These are phyloP conservation scores for Santalum album DNA, from an alignment of 164 flowering plant species.

Conservation along the genomic window DNA sequence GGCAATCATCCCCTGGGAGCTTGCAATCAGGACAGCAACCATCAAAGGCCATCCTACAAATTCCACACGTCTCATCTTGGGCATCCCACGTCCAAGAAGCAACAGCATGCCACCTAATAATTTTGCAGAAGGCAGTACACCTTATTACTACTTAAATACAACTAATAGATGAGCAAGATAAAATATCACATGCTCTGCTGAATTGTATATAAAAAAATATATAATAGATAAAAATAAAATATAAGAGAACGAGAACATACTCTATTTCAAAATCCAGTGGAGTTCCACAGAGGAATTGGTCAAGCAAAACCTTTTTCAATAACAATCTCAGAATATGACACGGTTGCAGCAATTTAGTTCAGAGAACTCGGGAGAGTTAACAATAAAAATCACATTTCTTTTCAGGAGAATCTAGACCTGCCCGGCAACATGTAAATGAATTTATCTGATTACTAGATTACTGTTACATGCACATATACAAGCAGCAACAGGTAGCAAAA, in stretches of 20 bases:
- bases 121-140: neutral
- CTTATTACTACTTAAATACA: too few species aligned
- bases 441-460: too few species aligned
- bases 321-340: neutral
- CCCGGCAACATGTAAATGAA: too few species aligned
- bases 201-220: neutral
- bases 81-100: constrained; percentile 99
- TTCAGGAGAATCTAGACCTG: too few species aligned
- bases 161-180: neutral
- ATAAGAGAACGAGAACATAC: neutral
- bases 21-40: constrained; percentile 97
- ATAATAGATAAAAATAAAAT: neutral
- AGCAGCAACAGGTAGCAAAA: too few species aligned
- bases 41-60: constrained; percentile 97
- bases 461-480: too few species aligned
- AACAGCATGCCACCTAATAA: constrained; percentile 77
- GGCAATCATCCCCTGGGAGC: constrained; percentile 93
- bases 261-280: neutral
- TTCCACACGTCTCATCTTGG: constrained; percentile 94
- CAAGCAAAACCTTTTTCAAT: neutral
- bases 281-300: neutral
- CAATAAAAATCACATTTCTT: too few species aligned
- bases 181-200: neutral
- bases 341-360: neutral
- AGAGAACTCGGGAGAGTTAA: too few species aligned